Conservation (phyloP, 768 basidiomycete species). For the Hericium erinaceus region DNA sequence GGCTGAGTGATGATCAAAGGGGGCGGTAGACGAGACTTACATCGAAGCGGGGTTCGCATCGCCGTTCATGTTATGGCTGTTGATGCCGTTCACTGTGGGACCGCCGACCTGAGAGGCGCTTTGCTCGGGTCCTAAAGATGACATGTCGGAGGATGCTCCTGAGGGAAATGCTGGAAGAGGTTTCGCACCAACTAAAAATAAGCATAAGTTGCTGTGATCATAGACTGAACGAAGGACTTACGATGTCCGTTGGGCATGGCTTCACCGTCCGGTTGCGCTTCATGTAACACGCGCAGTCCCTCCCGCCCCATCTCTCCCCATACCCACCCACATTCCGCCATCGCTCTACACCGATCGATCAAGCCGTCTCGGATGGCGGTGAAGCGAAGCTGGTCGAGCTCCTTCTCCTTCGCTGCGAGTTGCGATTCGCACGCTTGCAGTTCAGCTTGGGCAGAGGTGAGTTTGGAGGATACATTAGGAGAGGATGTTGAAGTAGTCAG, state of each 20-base stretch:
- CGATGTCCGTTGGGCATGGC: constrained; percentile 18
- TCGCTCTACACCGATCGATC: constrained; percentile 48
- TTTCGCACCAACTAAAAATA: neutral
- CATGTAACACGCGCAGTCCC: constrained; percentile 38
- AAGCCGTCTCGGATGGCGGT: constrained; percentile 56
- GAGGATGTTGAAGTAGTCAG: neutral
- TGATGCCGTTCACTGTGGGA: neutral
- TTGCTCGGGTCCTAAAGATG: constrained; percentile 69
- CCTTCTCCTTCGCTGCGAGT: constrained; percentile 59
- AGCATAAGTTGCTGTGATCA: neutral
- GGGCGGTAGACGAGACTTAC: too few species aligned
- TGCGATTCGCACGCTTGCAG: constrained; percentile 77
- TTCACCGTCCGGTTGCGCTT: neutral
- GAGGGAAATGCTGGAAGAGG: neutral
- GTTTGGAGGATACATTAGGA: constrained; percentile 27
- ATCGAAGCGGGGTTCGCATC: neutral
- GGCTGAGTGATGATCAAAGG: too few species aligned
- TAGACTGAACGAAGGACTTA: constrained; percentile 14
- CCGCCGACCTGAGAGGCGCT: constrained; percentile 55
- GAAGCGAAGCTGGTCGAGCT: constrained; percentile 43
- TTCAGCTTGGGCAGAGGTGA: constrained; percentile 61
- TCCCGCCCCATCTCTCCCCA: constrained; percentile 65
- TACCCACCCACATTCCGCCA: constrained; percentile 58
- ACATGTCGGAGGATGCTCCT: constrained; percentile 37
- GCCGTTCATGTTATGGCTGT: neutral